Percentiles rank a stretch among this genome's conserved stretches.
Conservation (phyloP, 2,329 filamentous ascomycete species). For the Xylariaceae sp. region DNA sequence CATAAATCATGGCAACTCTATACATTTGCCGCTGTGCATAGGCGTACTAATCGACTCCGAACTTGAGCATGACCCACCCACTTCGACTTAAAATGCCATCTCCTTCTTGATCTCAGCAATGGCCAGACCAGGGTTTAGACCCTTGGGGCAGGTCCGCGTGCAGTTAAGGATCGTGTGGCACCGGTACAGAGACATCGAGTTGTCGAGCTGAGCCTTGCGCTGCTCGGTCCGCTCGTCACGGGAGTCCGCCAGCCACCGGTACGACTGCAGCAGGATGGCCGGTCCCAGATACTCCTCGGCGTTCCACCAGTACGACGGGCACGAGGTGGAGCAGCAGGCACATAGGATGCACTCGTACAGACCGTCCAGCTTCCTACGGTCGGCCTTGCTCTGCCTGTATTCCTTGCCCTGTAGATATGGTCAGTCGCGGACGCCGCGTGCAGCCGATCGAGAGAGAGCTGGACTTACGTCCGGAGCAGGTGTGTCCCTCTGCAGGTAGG, state of each 20-base stretch:
- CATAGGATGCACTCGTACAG: slow-evolving; percentile 99
- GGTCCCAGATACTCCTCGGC: slow-evolving; percentile 96
- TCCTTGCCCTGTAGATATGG: slow-evolving; percentile 65
- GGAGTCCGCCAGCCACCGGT: slow-evolving; percentile 93
- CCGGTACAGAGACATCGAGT: slow-evolving; percentile 97
- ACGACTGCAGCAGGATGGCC: slow-evolving; percentile 92
- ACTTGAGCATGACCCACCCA: too few relatives aligned
- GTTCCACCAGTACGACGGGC: slow-evolving; percentile 99
- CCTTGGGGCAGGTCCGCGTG: slow-evolving; percentile 96
- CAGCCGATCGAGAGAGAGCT: slow-evolving; percentile 6
- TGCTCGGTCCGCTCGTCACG: slow-evolving; percentile 84
- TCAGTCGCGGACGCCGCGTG: slow-evolving; percentile 6
- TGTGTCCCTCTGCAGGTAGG: slow-evolving; percentile 88
- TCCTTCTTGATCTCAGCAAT: slow-evolving; percentile 99
- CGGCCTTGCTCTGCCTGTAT: slow-evolving; percentile 81
- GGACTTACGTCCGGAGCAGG: slow-evolving; percentile 70
- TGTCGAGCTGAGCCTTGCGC: slow-evolving; percentile 87
- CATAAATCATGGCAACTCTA: slow-evolving; percentile 14
- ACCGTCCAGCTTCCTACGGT: slow-evolving; percentile 94
- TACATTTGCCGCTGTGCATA: too few relatives aligned
- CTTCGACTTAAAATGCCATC: slow-evolving; percentile 53
- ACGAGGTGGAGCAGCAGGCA: slow-evolving; percentile 97
- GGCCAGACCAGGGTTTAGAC: slow-evolving; percentile 87
- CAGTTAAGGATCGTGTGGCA: slow-evolving; percentile 99
- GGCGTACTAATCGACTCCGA: slow-evolving; percentile 4